Conservation (phyloP, 441 rosid genomes). For the Brassica hybrid region DNA sequence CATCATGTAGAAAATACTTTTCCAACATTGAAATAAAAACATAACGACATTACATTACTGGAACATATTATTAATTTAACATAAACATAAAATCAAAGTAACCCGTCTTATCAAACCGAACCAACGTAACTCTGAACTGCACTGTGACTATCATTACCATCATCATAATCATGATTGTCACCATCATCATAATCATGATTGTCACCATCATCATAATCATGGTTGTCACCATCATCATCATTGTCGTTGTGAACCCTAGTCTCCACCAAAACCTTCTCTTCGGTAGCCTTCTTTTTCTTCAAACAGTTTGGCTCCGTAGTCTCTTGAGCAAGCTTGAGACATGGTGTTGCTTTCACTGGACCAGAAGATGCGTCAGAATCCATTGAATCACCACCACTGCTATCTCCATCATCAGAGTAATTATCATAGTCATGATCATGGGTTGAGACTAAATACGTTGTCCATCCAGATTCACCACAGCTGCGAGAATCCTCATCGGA, state of each 20-base stretch:
- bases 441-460: constrained; percentile 70
- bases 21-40: constrained; percentile 2
- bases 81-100: constrained; percentile 23
- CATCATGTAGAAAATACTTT: background rate
- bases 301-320: constrained; percentile 19
- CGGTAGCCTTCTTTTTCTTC: constrained; percentile 26
- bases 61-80: background rate
- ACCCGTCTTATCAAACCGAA: constrained; percentile 29
- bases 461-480: constrained; percentile 90
- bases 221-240: background rate
- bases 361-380: constrained; percentile 90
- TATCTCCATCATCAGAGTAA: constrained; percentile 48
- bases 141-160: constrained; percentile 39
- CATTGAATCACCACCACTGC: constrained; percentile 72
- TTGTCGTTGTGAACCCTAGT: constrained; percentile 34
- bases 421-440: constrained; percentile 20
- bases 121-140: constrained; percentile 39
- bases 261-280: constrained; percentile 41
- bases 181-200: background rate
- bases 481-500: constrained; percentile 55
- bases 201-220: constrained; percentile 8
- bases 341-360: constrained; percentile 46
- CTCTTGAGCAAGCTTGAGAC: constrained; percentile 31
- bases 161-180: constrained; percentile 18
- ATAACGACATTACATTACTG: background rate